Evolutionary conservation across 2,329 filamentous ascomycete species (phyloP), one percentile per base, ranked within the genome.

Genomic region (Penicillium sp.): DNA sequence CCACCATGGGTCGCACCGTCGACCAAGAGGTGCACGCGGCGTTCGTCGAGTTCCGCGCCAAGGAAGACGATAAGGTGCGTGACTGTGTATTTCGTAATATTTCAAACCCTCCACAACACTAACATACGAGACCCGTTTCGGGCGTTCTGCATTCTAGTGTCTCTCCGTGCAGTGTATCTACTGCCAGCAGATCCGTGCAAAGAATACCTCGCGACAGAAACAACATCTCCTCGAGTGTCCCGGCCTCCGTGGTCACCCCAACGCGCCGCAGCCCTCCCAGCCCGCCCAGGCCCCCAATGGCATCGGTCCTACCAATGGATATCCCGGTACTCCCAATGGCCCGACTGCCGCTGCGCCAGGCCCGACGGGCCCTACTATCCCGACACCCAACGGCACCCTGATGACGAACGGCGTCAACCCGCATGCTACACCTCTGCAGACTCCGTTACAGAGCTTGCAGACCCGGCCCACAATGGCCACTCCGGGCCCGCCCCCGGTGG

Each of bases 91-190:
- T 64, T 65, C 56, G 63, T 68, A 69, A 66, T 66, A 67, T 64
- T 63, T 63, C 60, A 59, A 51, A 48, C 39, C 47, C 41, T 41
- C 53, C 54, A 51, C 53, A 50, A 63, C 60, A 64, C 65, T 66
- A 59, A 65, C 63, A 56, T 54, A 55, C 52, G 34, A 44, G 48
- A 44, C 47, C 51, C 40, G 47, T 45, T 50, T 46, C 47, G 49
- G 36, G 40, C 48, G 21, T 45, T 48, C 19, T 34, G 35, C 35
- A 29, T 38, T 54, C 30, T 53, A 75, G 67, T 75, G 72, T 59
- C 70, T 74, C 45, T 74, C 71, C 30, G 72, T 74, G 15, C 72
- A 74, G 62, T 75, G 72, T 58, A 74, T 74, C 60, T 74, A 75
- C 54, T 75, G 72, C 47, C 71, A 74, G 54, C 71, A 74, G 57